phyloP scores from a whole-genome alignment of 2,329 filamentous ascomycete species.

The Cladosporium sp. region DNA sequence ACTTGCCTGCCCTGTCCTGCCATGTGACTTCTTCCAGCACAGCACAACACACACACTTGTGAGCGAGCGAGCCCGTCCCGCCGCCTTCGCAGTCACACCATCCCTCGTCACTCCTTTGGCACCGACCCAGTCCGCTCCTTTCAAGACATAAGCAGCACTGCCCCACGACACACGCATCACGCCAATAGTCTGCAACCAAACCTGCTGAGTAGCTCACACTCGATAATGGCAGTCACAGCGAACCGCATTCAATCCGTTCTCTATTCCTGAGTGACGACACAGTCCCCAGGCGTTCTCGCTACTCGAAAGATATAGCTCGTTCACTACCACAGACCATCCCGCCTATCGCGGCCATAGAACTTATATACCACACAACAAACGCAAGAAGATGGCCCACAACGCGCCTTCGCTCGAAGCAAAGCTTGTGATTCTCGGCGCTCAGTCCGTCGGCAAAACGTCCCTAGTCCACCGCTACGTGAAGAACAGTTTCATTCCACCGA shows the following conservation, averaged over 20 bases:
- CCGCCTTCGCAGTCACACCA: slow-evolving; percentile 1
- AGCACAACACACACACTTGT: not conserved
- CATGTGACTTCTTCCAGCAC: slow-evolving; percentile 15
- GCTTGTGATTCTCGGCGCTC: slow-evolving; percentile 77
- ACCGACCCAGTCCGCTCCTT: slow-evolving; percentile 5
- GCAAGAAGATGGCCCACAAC: slow-evolving; percentile 14
- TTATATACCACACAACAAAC: not conserved
- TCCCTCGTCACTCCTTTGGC: slow-evolving; percentile 5
- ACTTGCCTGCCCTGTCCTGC: slow-evolving; percentile 14
- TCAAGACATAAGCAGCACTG: not conserved
- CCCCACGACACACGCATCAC: not conserved
- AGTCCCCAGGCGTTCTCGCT: not conserved
- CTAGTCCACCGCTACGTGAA: slow-evolving; percentile 76
- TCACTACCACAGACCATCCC: not conserved
- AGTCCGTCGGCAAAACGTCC: slow-evolving; percentile 78
- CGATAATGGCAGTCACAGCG: slow-evolving; percentile 10
- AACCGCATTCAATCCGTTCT: not conserved
- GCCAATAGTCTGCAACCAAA: slow-evolving; percentile 3
- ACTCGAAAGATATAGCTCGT: not conserved
- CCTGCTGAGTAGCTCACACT: slow-evolving; percentile 4
- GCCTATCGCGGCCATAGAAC: not conserved
- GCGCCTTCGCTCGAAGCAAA: slow-evolving; percentile 65
- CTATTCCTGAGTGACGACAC: slow-evolving; percentile 9
- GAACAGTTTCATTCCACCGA: slow-evolving; percentile 65
- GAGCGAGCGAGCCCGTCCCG: not conserved